Evolutionary conservation across 306 rosid species (phyloP).

Genomic region (Pterocarpus santalinus): DNA sequence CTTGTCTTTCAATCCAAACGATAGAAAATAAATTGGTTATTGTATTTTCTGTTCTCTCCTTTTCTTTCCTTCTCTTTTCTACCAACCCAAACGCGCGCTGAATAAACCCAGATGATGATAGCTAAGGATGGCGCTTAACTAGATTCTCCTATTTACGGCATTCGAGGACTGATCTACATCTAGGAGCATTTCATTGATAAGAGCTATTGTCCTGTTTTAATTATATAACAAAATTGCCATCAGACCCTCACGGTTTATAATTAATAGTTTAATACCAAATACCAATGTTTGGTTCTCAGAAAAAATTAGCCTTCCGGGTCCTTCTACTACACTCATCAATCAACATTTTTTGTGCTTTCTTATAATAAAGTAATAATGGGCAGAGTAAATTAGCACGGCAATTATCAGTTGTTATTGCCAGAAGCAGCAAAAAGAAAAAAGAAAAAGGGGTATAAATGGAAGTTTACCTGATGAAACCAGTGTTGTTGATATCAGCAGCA

Average conservation of each 20-base stretch:
- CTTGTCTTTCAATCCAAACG: too few relatives aligned
- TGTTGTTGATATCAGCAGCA: conserved; percentile 78
- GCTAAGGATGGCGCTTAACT: background rate
- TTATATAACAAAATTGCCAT: conserved; percentile 5
- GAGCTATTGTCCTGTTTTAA: conserved; percentile 1
- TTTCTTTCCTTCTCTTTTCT: too few relatives aligned
- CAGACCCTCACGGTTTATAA: background rate
- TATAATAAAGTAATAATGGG: background rate
- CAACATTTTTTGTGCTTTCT: background rate
- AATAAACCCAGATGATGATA: background rate
- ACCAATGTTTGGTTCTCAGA: background rate
- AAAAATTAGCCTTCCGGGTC: too few relatives aligned
- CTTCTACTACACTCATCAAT: background rate
- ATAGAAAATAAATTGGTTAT: too few relatives aligned
- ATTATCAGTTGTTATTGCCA: background rate
- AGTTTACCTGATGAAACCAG: conserved; percentile 77
- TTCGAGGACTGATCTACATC: conserved; percentile 6
- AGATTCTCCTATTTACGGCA: conserved; percentile 38
- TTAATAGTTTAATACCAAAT: background rate
- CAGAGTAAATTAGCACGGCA: background rate
- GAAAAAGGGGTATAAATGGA: background rate
- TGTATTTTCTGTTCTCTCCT: too few relatives aligned
- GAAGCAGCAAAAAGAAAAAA: background rate
- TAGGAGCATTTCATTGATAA: background rate
- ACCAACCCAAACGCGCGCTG: too few relatives aligned